A percentile compares a stretch with the other conserved stretches of the same genome.
These are phyloP conservation scores for Cryptococcus jaspeensis DNA, from an alignment of 1,284 basidiomycete species.

Conservation along the genomic window DNA sequence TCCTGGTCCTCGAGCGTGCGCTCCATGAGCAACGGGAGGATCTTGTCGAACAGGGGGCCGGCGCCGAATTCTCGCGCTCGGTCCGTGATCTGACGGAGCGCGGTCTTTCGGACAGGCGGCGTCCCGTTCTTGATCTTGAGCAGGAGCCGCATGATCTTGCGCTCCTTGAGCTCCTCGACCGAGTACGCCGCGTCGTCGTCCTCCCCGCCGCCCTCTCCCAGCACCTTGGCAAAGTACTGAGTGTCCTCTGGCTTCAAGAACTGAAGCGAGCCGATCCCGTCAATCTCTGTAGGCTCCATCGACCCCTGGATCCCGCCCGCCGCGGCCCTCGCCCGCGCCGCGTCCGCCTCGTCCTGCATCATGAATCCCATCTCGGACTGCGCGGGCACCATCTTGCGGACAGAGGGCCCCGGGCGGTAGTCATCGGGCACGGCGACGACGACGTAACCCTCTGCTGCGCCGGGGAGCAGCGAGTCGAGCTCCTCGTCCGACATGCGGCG, in stretches of 20 bases:
- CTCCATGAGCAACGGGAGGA: conserved; percentile 97
- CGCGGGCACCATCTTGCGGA: conserved; percentile 52
- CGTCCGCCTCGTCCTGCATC: conserved; percentile 90
- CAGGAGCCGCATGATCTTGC: conserved; percentile 99
- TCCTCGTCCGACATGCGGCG: conserved; percentile 94
- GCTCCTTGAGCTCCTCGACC: conserved; percentile 98
- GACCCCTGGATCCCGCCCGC: conserved; percentile 78
- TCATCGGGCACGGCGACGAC: conserved; percentile 93
- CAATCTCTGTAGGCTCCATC: conserved; percentile 97
- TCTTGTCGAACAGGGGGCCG: conserved; percentile 99
- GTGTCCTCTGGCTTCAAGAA: conserved; percentile 99
- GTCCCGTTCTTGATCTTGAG: conserved; percentile 99
- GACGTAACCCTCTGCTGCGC: conserved; percentile 70
- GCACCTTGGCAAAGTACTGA: conserved; percentile 94
- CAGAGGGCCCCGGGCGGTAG: conserved; percentile 71
- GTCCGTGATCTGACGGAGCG: conserved; percentile 97
- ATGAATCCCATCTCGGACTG: conserved; percentile 77
- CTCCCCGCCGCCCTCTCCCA: conserved; percentile 78
- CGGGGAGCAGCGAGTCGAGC: conserved; percentile 84
- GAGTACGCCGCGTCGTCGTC: conserved; percentile 79
- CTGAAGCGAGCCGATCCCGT: conserved; percentile 92
- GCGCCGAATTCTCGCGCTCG: conserved; percentile 98
- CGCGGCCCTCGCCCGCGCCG: conserved; percentile 78
- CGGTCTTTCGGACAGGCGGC: conserved; percentile 95
- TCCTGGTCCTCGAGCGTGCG: conserved; percentile 98